phyloP scores from a whole-genome alignment of 1,139 yeast species.

The Hemisphaericaspora subhashii region DNA sequence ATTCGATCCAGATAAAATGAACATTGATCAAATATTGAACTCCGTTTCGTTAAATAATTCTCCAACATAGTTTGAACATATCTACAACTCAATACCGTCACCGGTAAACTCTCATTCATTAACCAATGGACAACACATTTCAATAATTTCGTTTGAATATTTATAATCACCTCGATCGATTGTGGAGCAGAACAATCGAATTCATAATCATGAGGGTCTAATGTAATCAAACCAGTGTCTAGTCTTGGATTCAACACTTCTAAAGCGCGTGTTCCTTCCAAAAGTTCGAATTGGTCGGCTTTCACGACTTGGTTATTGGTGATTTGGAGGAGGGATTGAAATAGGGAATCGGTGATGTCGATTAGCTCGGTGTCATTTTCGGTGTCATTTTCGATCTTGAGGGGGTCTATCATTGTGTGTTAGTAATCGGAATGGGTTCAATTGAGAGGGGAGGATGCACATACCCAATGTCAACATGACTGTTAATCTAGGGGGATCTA shows the following conservation, averaged over 20 bases:
- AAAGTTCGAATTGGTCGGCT: slow-evolving; percentile 53
- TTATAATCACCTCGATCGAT: slow-evolving; percentile 37
- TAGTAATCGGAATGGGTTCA: no score
- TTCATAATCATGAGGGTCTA: slow-evolving; percentile 37
- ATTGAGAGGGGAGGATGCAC: no score
- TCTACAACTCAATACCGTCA: slow-evolving; percentile 63
- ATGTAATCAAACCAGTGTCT: slow-evolving; percentile 59
- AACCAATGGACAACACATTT: slow-evolving; percentile 58
- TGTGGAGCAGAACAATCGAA: slow-evolving; percentile 39
- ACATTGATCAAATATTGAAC: slow-evolving; percentile 16
- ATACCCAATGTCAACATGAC: no score
- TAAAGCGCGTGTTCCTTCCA: slow-evolving; percentile 75
- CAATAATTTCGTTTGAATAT: slow-evolving; percentile 48
- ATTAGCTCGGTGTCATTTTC: slow-evolving; percentile 21
- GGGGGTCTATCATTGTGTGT: slow-evolving; percentile 7
- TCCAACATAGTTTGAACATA: slow-evolving; percentile 58
- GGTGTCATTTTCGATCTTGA: slow-evolving; percentile 7
- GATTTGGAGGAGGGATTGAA: slow-evolving; percentile 30
- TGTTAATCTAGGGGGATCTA: no score
- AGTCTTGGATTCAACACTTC: slow-evolving; percentile 62
- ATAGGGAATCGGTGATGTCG: slow-evolving; percentile 47
- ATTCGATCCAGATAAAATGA: slow-evolving; percentile 22
- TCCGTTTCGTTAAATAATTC: slow-evolving; percentile 28
- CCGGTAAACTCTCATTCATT: slow-evolving; percentile 58
- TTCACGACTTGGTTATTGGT: slow-evolving; percentile 48